Evolutionary conservation across 441 rosid genomes (phyloP), one percentile per base, ranked within the genome.

Genomic region (Pelargonium fulgidum): DNA sequence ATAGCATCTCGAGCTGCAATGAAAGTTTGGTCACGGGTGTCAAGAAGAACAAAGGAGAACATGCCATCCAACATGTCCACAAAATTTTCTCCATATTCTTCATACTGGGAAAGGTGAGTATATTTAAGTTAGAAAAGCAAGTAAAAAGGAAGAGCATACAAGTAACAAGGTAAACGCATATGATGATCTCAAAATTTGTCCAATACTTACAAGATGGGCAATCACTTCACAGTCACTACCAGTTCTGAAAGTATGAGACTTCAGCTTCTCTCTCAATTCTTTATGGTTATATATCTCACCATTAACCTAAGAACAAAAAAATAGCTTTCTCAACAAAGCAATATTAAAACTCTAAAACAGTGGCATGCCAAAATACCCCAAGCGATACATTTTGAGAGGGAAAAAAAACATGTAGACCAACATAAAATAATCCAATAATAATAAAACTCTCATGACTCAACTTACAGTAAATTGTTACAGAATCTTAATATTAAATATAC

Each of bases 171-270:
- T 22, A 59, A 36, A 56, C 8, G 9, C 11, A 52, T 42, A 58
- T n/a, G 73, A 9, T 24, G 48, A 7, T 52, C 16, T 52, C 22
- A 52, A 52, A 52, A 52, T 16, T 14, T 52, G 7, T 52, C 59
- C 59, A 52, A 20, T 67, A 82, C 95, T 85, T 85, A 95, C 99
- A 73, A 92, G 96, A 75, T 95, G 97, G 50, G 97, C 96, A 84
- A 95, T 89, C 66, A 92, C 99, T 87, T 95, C 99, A 62, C 98
- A 90, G 82, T 92, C 99, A 77, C 98, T 95, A 56, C 97, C 98
- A 26, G 99, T 95, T 63, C 81, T 88, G 77, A 92, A 95, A 41
- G 77, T 62, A 73, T 92, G 98, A 75, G 90, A 76, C 76, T 76
- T 87, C 17, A 95, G 75, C 56, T 82, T 80, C 75, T 81, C 89